Evolutionary conservation across 805 yeast genomes (phyloP).

Genomic region (Lachancea meyersii): DNA sequence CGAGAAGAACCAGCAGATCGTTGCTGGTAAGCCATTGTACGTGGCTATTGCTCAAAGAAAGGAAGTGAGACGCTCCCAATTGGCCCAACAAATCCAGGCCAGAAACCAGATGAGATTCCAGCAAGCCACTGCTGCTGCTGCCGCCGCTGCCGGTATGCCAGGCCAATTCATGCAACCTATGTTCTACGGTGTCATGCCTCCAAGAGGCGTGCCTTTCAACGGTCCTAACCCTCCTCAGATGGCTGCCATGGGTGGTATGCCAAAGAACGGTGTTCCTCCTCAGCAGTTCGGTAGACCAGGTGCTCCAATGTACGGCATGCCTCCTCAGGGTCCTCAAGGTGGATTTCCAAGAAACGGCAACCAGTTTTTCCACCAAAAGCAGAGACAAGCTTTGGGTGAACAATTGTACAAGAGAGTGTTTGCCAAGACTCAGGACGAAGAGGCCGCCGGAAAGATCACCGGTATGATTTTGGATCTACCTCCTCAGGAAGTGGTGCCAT

Average conservation of each 20-base stretch:
- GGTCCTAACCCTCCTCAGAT: conserved; percentile 78
- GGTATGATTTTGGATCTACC: conserved; percentile 98
- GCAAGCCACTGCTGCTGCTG: conserved; percentile 60
- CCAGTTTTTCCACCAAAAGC: conserved; percentile 65
- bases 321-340: conserved; percentile 67
- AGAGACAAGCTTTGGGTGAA: conserved; percentile 97
- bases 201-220: conserved; percentile 77
- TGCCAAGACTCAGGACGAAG: conserved; percentile 80
- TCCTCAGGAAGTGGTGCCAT: conserved; percentile 79
- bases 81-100: conserved; percentile 96
- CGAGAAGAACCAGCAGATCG: conserved; percentile 97
- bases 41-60: conserved; percentile 98
- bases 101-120: conserved; percentile 98
- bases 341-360: conserved; percentile 37
- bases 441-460: conserved; percentile 96
- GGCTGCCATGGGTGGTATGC: conserved; percentile 57
- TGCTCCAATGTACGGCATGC: conserved; percentile 83
- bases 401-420: conserved; percentile 90
- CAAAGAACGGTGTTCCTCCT: conserved; percentile 48
- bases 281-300: conserved; percentile 59
- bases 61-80: conserved; percentile 94
- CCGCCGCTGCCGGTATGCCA: conserved; percentile 37
- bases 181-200: conserved; percentile 53
- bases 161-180: conserved; percentile 38
- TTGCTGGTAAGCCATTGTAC: conserved; percentile 91